Evolutionary conservation across 768 basidiomycete genomes (phyloP).

Genomic region (Dacryopinax spathularia): DNA sequence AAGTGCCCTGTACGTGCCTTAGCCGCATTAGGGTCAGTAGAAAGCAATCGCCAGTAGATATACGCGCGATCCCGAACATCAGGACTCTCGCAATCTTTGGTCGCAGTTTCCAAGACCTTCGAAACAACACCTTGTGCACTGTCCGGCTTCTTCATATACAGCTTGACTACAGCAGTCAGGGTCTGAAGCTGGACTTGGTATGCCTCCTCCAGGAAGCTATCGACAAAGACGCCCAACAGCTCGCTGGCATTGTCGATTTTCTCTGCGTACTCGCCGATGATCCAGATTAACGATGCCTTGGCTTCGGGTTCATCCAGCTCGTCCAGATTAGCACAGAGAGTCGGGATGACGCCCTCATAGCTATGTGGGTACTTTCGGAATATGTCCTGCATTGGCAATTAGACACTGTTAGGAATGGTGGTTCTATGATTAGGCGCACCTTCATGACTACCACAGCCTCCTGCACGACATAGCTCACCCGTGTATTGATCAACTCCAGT

Average conservation of each 20-base stretch:
- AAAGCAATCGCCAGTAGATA: slow-evolving; percentile 92
- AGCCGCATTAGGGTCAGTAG: slow-evolving; percentile 87
- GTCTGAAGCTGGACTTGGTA: slow-evolving; percentile 49
- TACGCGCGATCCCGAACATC: slow-evolving; percentile 95
- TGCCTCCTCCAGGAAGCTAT: slow-evolving; percentile 84
- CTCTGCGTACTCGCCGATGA: slow-evolving; percentile 94
- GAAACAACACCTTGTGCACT: slow-evolving; percentile 85
- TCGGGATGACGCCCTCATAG: slow-evolving; percentile 95
- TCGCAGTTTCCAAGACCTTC: slow-evolving; percentile 80
- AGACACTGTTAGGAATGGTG: background rate
- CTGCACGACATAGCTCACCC: slow-evolving; percentile 94
- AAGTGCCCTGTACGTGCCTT: slow-evolving; percentile 41
- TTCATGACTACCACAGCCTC: slow-evolving; percentile 99
- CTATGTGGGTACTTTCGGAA: slow-evolving; percentile 94
- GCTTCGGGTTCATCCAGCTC: slow-evolving; percentile 97
- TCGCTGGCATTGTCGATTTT: slow-evolving; percentile 97
- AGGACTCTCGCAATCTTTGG: slow-evolving; percentile 92
- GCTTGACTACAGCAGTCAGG: slow-evolving; percentile 89
- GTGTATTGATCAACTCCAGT: slow-evolving; percentile 79
- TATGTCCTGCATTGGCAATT: slow-evolving; percentile 52
- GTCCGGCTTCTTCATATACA: slow-evolving; percentile 91
- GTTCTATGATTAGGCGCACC: slow-evolving; percentile 31
- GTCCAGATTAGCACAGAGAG: slow-evolving; percentile 84
- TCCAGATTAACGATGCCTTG: slow-evolving; percentile 96
- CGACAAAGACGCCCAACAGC: slow-evolving; percentile 76